A percentile compares a stretch with the other conserved stretches of the same genome.
Conservation (phyloP, 352 stramenopile genomes). For the Plasmopara muralis region DNA sequence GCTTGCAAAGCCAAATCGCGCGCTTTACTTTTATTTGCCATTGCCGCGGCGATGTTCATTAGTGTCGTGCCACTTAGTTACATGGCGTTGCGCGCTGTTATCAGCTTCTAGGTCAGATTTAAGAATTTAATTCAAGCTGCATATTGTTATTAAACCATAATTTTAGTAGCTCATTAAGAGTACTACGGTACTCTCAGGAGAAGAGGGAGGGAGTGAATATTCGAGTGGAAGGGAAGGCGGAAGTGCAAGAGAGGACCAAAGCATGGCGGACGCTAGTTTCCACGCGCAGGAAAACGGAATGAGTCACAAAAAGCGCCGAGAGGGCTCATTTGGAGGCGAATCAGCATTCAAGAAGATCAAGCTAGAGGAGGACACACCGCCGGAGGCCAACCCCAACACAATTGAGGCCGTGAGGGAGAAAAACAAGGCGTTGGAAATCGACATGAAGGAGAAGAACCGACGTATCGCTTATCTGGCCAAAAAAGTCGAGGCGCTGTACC, state of each 20-base stretch:
- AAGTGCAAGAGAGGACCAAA: conserved; percentile 6
- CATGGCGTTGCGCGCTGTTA: conserved; percentile 15
- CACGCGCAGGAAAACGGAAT: conserved; percentile 25
- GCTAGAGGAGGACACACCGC: conserved; percentile 48
- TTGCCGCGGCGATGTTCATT: conserved; percentile 26
- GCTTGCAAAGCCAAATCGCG: conserved; percentile 31
- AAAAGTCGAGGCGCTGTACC: conserved; percentile 69
- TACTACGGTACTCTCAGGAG: conserved; percentile 13
- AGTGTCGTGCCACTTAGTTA: conserved; percentile 29
- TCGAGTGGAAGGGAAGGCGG: conserved; percentile 11
- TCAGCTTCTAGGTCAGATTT: conserved; percentile 20
- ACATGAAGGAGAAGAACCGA: conserved; percentile 78
- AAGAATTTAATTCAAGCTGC: conserved; percentile 14
- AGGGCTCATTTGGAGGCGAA: conserved; percentile 17
- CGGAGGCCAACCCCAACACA: conserved; percentile 68
- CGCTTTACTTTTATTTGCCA: conserved; percentile 28
- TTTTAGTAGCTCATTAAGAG: conserved; percentile 10
- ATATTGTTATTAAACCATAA: conserved; percentile 13
- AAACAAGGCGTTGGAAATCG: conserved; percentile 68
- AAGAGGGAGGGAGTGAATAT: conserved; percentile 19
- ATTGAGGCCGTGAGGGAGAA: conserved; percentile 66
- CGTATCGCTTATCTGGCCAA: conserved; percentile 55
- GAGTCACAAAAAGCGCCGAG: conserved; percentile 36
- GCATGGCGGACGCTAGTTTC: conserved; percentile 25
- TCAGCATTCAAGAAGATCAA: conserved; percentile 57